phyloP scores from a whole-genome alignment of 73 alveolate genomes.

The Uronychia setigera region DNA sequence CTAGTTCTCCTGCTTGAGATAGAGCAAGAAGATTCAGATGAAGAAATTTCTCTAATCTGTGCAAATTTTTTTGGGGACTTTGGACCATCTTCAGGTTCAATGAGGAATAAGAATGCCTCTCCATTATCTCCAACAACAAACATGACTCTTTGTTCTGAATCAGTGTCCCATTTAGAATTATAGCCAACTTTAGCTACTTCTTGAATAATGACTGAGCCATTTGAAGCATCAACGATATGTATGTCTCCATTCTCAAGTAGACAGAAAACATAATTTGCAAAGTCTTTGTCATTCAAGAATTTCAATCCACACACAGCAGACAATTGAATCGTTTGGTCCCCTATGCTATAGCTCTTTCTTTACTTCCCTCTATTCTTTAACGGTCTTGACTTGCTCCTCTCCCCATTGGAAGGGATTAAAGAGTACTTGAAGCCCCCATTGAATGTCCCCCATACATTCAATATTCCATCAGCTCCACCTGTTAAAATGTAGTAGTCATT shows the following conservation, averaged over 20 bases:
- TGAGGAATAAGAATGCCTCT: slow-evolving; percentile 26
- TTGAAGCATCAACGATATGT: slow-evolving; percentile 49
- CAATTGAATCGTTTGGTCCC: neutral
- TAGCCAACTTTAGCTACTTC: slow-evolving; percentile 34
- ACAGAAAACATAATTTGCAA: slow-evolving; percentile 2
- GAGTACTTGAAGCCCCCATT: slow-evolving; percentile 43
- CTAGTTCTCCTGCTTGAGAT: neutral
- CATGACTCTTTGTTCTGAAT: slow-evolving; percentile 9
- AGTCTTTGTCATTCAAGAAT: slow-evolving; percentile 4
- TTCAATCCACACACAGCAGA: slow-evolving; percentile 2
- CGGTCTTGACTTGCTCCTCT: neutral
- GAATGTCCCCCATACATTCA: slow-evolving; percentile 42
- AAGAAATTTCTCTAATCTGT: neutral
- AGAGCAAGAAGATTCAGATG: neutral
- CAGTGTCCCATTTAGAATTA: slow-evolving; percentile 54
- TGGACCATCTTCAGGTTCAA: neutral
- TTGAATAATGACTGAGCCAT: slow-evolving; percentile 29
- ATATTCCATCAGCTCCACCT: slow-evolving; percentile 54
- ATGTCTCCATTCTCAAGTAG: slow-evolving; percentile 43
- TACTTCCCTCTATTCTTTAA: neutral
- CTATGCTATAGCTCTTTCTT: neutral
- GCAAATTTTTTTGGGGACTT: neutral
- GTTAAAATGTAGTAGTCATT: slow-evolving; percentile 25
- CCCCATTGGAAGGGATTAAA: slow-evolving; percentile 17
- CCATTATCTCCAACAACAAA: slow-evolving; percentile 55